Base-by-base conservation (phyloP, 2,329 filamentous ascomycete genomes). In the Nannizzia gypsea region DNA sequence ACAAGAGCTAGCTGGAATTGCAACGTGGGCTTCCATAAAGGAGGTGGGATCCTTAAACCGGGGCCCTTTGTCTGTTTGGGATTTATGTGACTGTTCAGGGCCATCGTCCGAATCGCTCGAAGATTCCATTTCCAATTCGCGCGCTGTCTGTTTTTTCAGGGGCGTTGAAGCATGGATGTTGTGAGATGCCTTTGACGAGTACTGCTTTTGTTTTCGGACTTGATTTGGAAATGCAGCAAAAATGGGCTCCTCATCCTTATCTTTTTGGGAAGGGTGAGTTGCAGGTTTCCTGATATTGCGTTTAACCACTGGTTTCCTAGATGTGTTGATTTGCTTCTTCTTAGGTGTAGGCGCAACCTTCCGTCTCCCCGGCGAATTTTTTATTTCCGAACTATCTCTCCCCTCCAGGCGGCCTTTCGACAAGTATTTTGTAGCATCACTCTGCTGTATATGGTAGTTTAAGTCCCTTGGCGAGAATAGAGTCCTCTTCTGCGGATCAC, bases 21-120 rank as follows among this genome's bases (percentile, higher is more conserved):
- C 72, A 8, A 70, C 69, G 15, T 64, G 63, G 6, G 59, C 63
- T 5, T 67, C 46, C 62, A 68, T 72, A 55, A 72, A 71, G 13
- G 38, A 17, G 15, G 26, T 5, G 1, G 28, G 54, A 6, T 56
- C n/a, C 36, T 56, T 56, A 28, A 56, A 56, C 22, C 38, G 8
- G 28, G 24, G 48, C 2, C 48, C 48, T 52, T 52, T 52, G 22
- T 13, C n/a, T 11, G 26, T 15, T 11, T 4, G n/a, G 8, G 48
- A 9, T 2, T 31, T 28, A 24, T 22, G 17, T 22, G 44, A 26
- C 6, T 22, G 8, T 26, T 50, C 24, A 6, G 48, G 26, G 6
- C 5, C 13, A 28, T 31, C 48, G 13, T 52, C 48, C 3, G 24
- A 13, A 15, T 28, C 48, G 13, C 48, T 31, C 26, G 48, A 52